These are phyloP conservation scores for Trichocomaceae sp. DNA, from an alignment of 2,329 filamentous ascomycete genomes.

Conservation along the genomic window DNA sequence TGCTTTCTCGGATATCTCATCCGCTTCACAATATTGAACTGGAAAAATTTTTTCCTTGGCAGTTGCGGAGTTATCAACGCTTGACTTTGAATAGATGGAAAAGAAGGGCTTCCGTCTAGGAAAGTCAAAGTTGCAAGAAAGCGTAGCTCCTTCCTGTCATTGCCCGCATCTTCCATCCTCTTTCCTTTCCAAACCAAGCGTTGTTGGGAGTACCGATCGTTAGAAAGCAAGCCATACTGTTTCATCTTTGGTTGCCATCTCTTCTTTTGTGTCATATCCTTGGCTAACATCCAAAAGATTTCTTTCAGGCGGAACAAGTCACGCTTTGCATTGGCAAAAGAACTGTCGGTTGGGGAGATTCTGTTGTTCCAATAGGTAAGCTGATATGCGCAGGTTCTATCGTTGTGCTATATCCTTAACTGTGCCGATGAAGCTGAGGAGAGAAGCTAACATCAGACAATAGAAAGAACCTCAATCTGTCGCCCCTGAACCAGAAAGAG, in stretches of 20 bases:
- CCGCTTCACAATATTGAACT: neutral
- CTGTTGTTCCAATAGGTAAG: neutral
- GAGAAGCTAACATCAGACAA: neutral
- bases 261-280: neutral
- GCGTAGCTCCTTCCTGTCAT: neutral
- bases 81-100: neutral
- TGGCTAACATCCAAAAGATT: neutral
- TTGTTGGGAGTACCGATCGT: neutral
- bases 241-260: neutral
- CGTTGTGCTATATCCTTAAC: neutral
- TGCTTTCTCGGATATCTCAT: conserved; percentile 5
- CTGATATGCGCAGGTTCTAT: neutral
- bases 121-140: neutral
- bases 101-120: neutral
- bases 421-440: neutral
- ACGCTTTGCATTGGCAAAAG: neutral
- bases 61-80: neutral
- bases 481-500: neutral
- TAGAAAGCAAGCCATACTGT: neutral
- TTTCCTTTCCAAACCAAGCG: neutral
- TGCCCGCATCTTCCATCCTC: neutral
- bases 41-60: neutral
- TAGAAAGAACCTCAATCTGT: neutral
- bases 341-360: neutral
- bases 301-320: neutral